Conservation (phyloP, 345 rosid species). For the Eucalyptus tenuipes region DNA sequence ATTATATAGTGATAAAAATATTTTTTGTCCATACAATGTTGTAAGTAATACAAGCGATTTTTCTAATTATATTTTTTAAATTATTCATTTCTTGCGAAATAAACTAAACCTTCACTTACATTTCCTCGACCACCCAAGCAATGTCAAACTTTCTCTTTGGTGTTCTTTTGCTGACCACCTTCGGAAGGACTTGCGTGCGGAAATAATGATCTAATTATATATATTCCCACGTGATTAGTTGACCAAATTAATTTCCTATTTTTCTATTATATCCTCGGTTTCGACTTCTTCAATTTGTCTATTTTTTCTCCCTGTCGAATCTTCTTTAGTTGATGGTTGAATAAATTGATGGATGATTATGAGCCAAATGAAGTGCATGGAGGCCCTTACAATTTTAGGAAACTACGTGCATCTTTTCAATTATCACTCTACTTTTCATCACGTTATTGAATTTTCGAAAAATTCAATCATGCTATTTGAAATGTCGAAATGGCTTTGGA, state of each 20-base stretch:
- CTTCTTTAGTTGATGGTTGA: neutral
- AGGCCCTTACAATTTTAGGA: neutral
- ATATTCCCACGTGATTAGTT: neutral
- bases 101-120: neutral
- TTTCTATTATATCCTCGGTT: too few relatives aligned
- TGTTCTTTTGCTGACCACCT: neutral
- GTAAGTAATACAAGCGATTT: too few relatives aligned
- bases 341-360: neutral
- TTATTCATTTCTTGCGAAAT: too few relatives aligned
- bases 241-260: neutral
- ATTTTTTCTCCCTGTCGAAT: neutral
- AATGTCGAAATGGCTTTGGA: neutral
- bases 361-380: neutral
- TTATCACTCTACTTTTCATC: neutral
- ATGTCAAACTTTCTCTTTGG: neutral
- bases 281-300: neutral
- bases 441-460: neutral
- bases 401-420: neutral
- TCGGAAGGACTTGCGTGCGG: neutral
- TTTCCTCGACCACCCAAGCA: neutral
- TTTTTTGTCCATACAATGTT: neutral
- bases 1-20: too few relatives aligned
- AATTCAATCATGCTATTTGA: neutral
- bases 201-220: neutral
- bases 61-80: accelerated